These are phyloP conservation scores for Venturia asperata DNA, from an alignment of 2,329 filamentous ascomycete species.

Conservation along the genomic window DNA sequence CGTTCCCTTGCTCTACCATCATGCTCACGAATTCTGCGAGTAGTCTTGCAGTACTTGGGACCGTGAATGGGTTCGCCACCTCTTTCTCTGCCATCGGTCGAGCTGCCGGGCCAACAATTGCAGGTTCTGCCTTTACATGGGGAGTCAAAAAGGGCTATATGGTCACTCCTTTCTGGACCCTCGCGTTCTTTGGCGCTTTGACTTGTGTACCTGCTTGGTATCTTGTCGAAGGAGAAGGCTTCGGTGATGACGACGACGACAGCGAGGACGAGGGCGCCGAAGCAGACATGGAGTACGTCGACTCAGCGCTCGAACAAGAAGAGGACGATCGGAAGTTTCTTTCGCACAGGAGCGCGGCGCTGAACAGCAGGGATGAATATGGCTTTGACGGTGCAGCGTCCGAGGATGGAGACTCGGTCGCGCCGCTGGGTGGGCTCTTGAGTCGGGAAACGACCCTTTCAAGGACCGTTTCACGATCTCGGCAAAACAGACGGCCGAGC, in stretches of 20 bases:
- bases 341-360: constrained; percentile 1
- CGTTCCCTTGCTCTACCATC: constrained; percentile 85
- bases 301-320: constrained; percentile 25
- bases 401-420: constrained; percentile 34
- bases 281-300: constrained; percentile 29
- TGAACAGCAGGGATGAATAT: constrained; percentile 19
- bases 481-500: not conserved
- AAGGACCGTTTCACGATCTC: constrained; percentile 15
- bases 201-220: constrained; percentile 67
- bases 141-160: constrained; percentile 71
- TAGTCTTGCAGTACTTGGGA: constrained; percentile 71
- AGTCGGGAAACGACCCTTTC: constrained; percentile 28
- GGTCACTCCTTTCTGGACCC: constrained; percentile 72
- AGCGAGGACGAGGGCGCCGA: constrained; percentile 30
- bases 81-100: constrained; percentile 73
- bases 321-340: constrained; percentile 21
- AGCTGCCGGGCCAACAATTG: constrained; percentile 67
- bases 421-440: constrained; percentile 26
- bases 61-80: constrained; percentile 84
- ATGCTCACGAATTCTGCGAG: constrained; percentile 79
- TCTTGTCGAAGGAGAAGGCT: constrained; percentile 66
- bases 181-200: constrained; percentile 56
- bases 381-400: constrained; percentile 19
- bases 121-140: constrained; percentile 65
- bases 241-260: constrained; percentile 40